Conservation (phyloP, 257 asterid genomes). For the Solanum rostratum region DNA sequence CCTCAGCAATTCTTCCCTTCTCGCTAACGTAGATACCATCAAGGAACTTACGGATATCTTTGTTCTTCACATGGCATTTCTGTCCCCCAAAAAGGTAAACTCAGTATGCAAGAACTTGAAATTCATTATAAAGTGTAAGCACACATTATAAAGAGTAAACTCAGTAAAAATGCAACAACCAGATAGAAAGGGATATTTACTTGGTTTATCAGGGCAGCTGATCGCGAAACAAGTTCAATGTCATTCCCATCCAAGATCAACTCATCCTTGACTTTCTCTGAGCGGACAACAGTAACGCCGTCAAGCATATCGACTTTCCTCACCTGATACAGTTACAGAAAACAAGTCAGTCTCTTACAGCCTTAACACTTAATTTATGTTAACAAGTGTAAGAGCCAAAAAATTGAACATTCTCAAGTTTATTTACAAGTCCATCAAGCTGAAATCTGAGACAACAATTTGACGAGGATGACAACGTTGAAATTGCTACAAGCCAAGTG, state of each 20-base stretch:
- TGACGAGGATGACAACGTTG: background rate
- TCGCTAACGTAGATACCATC: background rate
- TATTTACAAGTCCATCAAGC: background rate
- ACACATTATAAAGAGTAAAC: too few species aligned
- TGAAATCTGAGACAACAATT: too few species aligned
- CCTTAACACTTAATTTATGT: background rate
- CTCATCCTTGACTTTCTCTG: background rate
- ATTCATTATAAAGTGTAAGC: background rate
- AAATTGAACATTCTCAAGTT: background rate
- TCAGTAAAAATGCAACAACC: background rate
- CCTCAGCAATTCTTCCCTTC: background rate
- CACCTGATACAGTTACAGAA: background rate
- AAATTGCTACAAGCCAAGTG: background rate
- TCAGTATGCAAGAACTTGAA: background rate
- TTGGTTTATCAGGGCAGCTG: background rate
- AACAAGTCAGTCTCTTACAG: background rate
- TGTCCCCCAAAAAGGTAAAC: background rate
- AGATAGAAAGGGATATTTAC: background rate
- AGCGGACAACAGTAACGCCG: background rate
- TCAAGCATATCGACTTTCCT: background rate
- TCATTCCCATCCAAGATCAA: background rate
- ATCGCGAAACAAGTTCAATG: background rate
- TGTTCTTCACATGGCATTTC: background rate
- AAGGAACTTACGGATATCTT: background rate
- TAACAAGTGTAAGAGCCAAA: background rate